Conservation (phyloP, 768 basidiomycete genomes). For the Xerocomellus intermedius region DNA sequence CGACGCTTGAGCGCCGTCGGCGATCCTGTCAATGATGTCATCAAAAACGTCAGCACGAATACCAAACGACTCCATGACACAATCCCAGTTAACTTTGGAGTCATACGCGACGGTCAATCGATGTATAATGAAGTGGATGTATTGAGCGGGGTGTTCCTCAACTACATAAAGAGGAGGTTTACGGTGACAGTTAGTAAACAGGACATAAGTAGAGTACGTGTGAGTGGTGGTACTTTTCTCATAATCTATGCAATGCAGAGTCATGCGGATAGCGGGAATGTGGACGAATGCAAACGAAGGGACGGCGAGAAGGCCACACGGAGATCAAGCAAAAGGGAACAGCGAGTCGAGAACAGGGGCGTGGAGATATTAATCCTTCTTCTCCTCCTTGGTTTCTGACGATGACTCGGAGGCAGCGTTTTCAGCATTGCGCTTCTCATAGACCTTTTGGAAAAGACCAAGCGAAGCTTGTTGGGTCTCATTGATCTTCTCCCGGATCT, state of each 20-base stretch:
- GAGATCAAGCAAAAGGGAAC: conserved; percentile 10
- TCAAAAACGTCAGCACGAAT: too few relatives aligned
- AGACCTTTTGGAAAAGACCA: conserved; percentile 96
- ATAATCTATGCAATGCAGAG: conserved; percentile 28
- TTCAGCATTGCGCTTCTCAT: conserved; percentile 88
- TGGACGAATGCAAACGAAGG: conserved; percentile 23
- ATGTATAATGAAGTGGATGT: neutral
- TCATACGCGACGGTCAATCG: too few relatives aligned
- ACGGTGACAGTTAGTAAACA: conserved; percentile 16
- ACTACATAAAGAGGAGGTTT: conserved; percentile 12
- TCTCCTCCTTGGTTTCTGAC: conserved; percentile 58
- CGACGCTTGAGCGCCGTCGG: too few relatives aligned
- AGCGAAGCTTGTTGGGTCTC: conserved; percentile 95
- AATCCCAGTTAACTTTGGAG: too few relatives aligned
- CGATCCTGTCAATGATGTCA: too few relatives aligned
- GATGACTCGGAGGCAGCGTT: conserved; percentile 46
- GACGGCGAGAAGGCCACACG: conserved; percentile 18
- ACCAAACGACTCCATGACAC: too few relatives aligned
- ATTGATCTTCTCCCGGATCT: conserved; percentile 88
- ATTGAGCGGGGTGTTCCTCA: conserved; percentile 29
- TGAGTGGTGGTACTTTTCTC: conserved; percentile 30
- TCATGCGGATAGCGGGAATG: conserved; percentile 3
- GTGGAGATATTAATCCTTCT: conserved; percentile 67
- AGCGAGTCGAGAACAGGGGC: neutral
- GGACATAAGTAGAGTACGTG: conserved; percentile 21